Evolutionary conservation across 2,329 filamentous ascomycete species (phyloP).

Genomic region (Triangularia setosa): DNA sequence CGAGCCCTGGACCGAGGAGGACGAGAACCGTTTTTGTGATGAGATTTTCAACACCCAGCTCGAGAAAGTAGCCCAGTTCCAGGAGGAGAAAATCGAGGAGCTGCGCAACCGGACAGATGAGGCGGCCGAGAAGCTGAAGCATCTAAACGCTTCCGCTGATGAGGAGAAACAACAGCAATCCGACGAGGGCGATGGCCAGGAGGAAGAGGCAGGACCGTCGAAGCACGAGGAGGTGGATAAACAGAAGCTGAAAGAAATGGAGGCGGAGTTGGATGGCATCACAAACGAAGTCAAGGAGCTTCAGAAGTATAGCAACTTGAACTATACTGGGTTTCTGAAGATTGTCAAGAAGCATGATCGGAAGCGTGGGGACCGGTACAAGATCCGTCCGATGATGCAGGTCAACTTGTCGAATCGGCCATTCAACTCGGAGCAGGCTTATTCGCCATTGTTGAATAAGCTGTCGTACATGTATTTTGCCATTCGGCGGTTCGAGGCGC

Average conservation of each 20-base stretch:
- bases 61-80: slow-evolving; percentile 90
- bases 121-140: slow-evolving; percentile 68
- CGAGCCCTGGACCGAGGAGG: slow-evolving; percentile 81
- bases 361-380: slow-evolving; percentile 81
- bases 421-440: slow-evolving; percentile 88
- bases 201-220: slow-evolving; percentile 44
- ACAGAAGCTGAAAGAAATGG: slow-evolving; percentile 61
- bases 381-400: slow-evolving; percentile 86
- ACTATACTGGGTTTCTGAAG: slow-evolving; percentile 97
- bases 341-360: slow-evolving; percentile 99
- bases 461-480: slow-evolving; percentile 96
- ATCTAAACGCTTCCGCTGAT: slow-evolving; percentile 45
- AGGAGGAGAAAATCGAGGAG: slow-evolving; percentile 66
- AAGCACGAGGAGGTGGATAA: slow-evolving; percentile 47
- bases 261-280: slow-evolving; percentile 78
- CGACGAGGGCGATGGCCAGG: slow-evolving; percentile 57
- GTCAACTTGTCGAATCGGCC: slow-evolving; percentile 82
- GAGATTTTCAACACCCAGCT: slow-evolving; percentile 92
- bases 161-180: slow-evolving; percentile 35
- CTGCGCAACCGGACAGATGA: slow-evolving; percentile 53
- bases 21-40: slow-evolving; percentile 90
- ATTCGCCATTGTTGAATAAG: slow-evolving; percentile 83
- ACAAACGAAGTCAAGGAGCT: slow-evolving; percentile 89
- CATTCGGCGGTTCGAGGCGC: slow-evolving; percentile 73
- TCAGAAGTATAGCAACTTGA: slow-evolving; percentile 91